A percentile compares a stretch with the other conserved stretches of the same genome.
Evolutionary conservation across 208 protist genomes (phyloP).

Genomic region (Herpetomonas muscarum): DNA sequence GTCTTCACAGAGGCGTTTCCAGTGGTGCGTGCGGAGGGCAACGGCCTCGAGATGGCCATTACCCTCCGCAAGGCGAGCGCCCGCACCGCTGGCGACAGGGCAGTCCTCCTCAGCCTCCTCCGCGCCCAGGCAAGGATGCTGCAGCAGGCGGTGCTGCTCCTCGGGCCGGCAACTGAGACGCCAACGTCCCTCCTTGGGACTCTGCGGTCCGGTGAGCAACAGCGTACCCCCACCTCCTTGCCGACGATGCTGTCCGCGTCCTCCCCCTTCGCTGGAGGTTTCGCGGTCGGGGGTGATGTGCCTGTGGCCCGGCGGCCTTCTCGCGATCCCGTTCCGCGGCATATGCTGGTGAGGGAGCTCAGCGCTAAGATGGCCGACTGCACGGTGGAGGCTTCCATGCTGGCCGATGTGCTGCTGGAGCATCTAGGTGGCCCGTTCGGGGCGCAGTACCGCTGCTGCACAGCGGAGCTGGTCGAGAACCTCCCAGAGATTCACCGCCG

Average conservation of each 20-base stretch:
- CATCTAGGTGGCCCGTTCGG: slow-evolving; percentile 30
- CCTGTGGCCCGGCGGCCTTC: no score
- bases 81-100: slow-evolving; percentile 10
- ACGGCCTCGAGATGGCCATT: slow-evolving; percentile 5
- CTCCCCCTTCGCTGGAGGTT: no score
- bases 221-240: no score
- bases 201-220: no score
- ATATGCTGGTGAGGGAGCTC: no score
- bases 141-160: background rate
- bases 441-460: slow-evolving; percentile 35
- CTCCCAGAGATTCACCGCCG: slow-evolving; percentile 9
- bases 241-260: no score
- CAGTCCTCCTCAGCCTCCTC: slow-evolving; percentile 12
- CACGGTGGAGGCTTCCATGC: slow-evolving; percentile 19
- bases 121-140: slow-evolving; percentile 5
- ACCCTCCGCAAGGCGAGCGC: background rate
- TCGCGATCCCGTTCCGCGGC: no score
- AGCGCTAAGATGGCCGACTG: slow-evolving; percentile 9
- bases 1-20: background rate
- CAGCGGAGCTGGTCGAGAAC: slow-evolving; percentile 25
- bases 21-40: background rate
- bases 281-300: no score
- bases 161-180: no score
- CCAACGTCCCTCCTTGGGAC: no score
- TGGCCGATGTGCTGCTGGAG: slow-evolving; percentile 23